A percentile compares a stretch with the other conserved stretches of the same genome.
Conservation (phyloP, 208 protist genomes). For the Leishmania turanica region DNA sequence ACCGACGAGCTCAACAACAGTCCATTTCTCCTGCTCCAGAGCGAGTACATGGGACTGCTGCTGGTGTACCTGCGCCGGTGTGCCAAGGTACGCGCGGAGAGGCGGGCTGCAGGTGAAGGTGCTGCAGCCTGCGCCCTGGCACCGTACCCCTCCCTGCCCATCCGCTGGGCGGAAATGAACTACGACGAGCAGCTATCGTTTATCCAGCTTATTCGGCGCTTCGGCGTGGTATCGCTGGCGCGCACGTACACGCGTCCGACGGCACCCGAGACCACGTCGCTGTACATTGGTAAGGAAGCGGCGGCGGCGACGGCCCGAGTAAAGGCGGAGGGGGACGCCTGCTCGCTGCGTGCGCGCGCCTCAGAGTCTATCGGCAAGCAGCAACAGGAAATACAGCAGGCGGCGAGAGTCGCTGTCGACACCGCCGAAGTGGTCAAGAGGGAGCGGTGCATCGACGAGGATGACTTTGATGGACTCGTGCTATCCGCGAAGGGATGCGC, state of each 20-base stretch:
- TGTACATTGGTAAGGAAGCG: conserved; percentile 14
- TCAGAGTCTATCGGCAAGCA: conserved; percentile 21
- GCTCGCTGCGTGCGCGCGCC: conserved; percentile 39
- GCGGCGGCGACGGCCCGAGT: conserved; percentile 5
- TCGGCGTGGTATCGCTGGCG: conserved; percentile 56
- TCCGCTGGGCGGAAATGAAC: conserved; percentile 79
- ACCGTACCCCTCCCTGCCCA: conserved; percentile 36
- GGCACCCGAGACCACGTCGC: conserved; percentile 22
- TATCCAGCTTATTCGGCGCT: conserved; percentile 57
- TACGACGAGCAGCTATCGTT: conserved; percentile 67
- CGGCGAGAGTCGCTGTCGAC: not conserved
- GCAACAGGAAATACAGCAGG: conserved; percentile 3
- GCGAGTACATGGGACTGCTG: conserved; percentile 72
- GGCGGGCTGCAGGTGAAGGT: conserved; percentile 3
- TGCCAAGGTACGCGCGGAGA: conserved; percentile 13
- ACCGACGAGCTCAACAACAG: conserved; percentile 38
- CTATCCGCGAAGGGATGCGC: conserved; percentile 41
- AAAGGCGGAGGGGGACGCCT: conserved; percentile 7
- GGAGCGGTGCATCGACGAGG: conserved; percentile 7
- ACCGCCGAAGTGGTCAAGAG: not conserved
- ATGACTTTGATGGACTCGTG: conserved; percentile 1
- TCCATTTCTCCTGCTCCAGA: conserved; percentile 54
- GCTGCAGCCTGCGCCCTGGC: not conserved
- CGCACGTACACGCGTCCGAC: conserved; percentile 13
- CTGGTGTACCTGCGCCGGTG: conserved; percentile 70